These are phyloP conservation scores for Dictyostelium brefeldianum DNA, from an alignment of 78 protist species.

Conservation along the genomic window DNA sequence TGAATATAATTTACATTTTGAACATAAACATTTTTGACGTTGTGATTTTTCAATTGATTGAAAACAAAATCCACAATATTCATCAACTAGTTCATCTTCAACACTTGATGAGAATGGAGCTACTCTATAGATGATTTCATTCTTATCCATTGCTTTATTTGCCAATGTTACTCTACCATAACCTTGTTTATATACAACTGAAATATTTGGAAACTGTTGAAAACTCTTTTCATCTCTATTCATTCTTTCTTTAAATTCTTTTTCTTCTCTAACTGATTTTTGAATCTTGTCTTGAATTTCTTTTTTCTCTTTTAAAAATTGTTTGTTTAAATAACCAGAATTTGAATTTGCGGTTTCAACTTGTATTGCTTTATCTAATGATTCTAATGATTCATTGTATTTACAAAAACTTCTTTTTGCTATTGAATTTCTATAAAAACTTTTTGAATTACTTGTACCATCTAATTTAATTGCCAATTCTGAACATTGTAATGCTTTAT, in stretches of 20 bases:
- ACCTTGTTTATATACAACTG: neutral
- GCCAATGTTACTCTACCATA: constrained; percentile 20
- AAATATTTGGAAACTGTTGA: constrained; percentile 12
- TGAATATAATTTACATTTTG: neutral
- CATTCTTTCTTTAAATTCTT: neutral
- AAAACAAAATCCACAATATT: constrained; percentile 34
- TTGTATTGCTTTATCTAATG: neutral
- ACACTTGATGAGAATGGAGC: constrained; percentile 20
- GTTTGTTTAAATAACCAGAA: neutral
- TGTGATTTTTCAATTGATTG: neutral
- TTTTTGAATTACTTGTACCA: constrained; percentile 11
- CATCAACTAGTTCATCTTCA: neutral
- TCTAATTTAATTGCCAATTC: neutral
- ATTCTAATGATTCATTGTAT: neutral
- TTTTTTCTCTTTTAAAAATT: neutral
- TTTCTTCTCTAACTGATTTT: neutral
- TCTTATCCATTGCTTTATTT: neutral
- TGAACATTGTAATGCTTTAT: constrained; percentile 5
- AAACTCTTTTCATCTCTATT: constrained; percentile 7
- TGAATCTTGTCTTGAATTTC: neutral
- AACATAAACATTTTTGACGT: neutral
- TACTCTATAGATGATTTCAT: neutral
- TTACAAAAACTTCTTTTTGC: neutral
- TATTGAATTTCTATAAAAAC: neutral
- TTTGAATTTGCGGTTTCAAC: neutral